Evolutionary conservation across 805 yeast species (phyloP), one percentile per base, ranked within the genome.

Genomic region (Suhomyces vadensis): DNA sequence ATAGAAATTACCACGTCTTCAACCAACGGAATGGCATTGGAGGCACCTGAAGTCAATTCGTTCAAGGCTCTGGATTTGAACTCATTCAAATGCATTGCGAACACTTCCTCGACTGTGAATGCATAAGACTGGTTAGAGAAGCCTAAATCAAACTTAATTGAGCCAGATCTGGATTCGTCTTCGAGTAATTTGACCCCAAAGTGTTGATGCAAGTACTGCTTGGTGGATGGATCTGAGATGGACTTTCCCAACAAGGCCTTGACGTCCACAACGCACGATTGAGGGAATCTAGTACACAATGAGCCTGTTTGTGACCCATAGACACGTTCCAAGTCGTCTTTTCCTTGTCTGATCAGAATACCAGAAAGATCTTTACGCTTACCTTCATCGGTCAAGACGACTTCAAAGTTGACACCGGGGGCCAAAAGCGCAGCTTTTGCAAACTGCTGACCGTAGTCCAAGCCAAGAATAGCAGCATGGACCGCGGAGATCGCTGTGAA

Each of bases 351-450:
- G 48, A 91, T 72, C 0, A 87, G 83, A 9, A 94, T 54, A 1
- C 95, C 97, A 3, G 91, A 77, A 4, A 83, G 71, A 56, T 92
- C 98, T 61, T 94, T 94, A 46, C 99, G 76, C 65, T 90, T 88
- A 2, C 96, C 85, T 56, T 94, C 98, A 20, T 88, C 84, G 3
- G 97, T 88, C 49, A 94, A 70, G 10, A 94, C 84, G 31, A 94
- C 77, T 57, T 94, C 98, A 59, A 91, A 83, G 11, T 90, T 85
- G 16, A 89, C 82, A 9, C 90, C 88, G 0, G 97, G 97, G 0
- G 97, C 96, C 31, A 94, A 86, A 37, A 94, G 71, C 39, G 84
- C 87, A 2, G 96, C 89, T 61, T 94, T 94, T 19, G 90, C 79
- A 70, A 74, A 86, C 57, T 90, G 92, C 44, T 87, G 85, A 42